A percentile compares a stretch with the other conserved stretches of the same genome.
Evolutionary conservation across 495 filamentous ascomycete genomes (phyloP).

Genomic region (Sphaerosporella brunnea): DNA sequence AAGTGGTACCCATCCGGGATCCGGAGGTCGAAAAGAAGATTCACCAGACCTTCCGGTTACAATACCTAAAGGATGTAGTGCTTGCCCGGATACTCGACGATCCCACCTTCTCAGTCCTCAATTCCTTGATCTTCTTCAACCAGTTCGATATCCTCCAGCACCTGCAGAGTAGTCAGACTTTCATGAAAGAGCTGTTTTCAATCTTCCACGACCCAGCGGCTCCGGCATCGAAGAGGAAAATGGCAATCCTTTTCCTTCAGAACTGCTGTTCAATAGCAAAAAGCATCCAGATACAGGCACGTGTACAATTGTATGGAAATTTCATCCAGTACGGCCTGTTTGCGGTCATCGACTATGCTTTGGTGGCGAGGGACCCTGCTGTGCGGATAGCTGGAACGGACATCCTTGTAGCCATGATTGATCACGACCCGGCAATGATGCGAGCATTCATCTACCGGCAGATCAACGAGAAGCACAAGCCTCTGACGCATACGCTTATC

Average conservation of each 20-base stretch:
- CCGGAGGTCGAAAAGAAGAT: conserved; percentile 70
- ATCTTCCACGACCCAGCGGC: conserved; percentile 58
- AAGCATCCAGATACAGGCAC: conserved; percentile 65
- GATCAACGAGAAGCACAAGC: conserved; percentile 66
- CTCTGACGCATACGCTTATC: conserved; percentile 84
- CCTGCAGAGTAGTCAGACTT: conserved; percentile 57
- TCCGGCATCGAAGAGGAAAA: conserved; percentile 54
- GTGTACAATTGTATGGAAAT: conserved; percentile 67
- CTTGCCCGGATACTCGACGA: conserved; percentile 91
- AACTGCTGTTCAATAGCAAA: conserved; percentile 91
- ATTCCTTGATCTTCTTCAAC: conserved; percentile 96
- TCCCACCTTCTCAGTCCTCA: conserved; percentile 91
- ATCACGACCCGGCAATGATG: conserved; percentile 89
- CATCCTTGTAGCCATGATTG: conserved; percentile 81
- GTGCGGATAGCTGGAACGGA: conserved; percentile 88
- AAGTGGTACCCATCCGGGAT: conserved; percentile 85
- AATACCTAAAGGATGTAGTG: conserved; percentile 97
- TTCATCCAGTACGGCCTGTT: conserved; percentile 80
- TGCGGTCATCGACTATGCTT: conserved; percentile 74
- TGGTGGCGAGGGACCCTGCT: conserved; percentile 64
- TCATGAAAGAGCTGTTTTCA: conserved; percentile 74
- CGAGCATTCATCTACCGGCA: conserved; percentile 80
- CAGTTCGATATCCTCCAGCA: conserved; percentile 95
- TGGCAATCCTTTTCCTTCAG: conserved; percentile 90
- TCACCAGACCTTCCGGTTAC: conserved; percentile 82